Conservation (phyloP, 2,329 filamentous ascomycete genomes). For the Neurospora crassa region DNA sequence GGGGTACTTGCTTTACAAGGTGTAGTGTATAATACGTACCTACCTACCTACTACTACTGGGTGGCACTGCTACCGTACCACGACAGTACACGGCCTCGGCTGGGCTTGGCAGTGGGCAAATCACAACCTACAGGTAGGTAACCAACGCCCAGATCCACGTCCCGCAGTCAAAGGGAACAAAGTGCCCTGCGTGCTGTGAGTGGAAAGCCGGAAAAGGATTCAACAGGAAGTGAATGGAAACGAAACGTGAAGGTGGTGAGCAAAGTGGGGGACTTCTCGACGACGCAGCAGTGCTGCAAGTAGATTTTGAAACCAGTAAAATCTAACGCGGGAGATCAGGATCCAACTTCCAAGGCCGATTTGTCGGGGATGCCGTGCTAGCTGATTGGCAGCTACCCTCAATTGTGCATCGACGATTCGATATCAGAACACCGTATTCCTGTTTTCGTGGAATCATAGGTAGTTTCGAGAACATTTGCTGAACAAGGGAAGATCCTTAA, state of each 20-base stretch:
- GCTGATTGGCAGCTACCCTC: not conserved
- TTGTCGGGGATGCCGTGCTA: not conserved
- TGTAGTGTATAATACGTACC: too few species aligned
- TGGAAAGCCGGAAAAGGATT: not conserved
- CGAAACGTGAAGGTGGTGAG: not conserved
- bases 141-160: not conserved
- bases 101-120: not conserved
- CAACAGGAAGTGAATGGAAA: not conserved
- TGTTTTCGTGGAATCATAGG: not conserved
- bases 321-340: not conserved
- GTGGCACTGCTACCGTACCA: not conserved
- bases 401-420: not conserved
- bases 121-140: not conserved
- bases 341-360: not conserved
- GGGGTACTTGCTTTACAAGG: not conserved
- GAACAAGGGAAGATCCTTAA: not conserved
- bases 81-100: not conserved
- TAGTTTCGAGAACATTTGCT: not conserved
- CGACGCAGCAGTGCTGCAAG: not conserved
- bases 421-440: not conserved
- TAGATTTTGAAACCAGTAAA: not conserved
- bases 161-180: not conserved
- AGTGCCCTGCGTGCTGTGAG: too few species aligned
- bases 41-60: too few species aligned
- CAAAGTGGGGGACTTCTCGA: not conserved